Percentiles rank a stretch among this genome's conserved stretches.
phyloP scores from a whole-genome alignment of 176 grass and related monocot genomes.

The Eleusine indica region DNA sequence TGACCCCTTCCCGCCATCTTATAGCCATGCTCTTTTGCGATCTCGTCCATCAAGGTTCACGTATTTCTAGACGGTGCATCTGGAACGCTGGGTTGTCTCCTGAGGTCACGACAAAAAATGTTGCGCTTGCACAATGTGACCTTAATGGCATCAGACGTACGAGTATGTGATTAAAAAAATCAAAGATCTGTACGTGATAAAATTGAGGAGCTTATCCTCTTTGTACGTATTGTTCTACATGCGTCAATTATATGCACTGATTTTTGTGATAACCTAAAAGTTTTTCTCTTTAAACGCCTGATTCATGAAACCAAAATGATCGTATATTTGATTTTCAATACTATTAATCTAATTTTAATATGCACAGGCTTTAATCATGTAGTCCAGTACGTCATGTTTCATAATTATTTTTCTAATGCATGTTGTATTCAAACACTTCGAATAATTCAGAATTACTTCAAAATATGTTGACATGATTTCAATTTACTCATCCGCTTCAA shows the following conservation, averaged over 20 bases:
- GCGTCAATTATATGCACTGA: neutral
- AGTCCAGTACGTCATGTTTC: no score
- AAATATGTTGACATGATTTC: neutral
- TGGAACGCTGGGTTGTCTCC: neutral
- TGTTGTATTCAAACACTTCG: neutral
- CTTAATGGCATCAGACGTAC: neutral
- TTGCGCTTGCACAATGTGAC: neutral
- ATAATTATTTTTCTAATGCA: neutral
- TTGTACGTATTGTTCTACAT: neutral
- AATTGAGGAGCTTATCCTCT: neutral
- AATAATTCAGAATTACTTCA: neutral
- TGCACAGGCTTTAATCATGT: no score
- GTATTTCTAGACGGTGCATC: neutral
- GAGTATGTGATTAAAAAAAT: neutral
- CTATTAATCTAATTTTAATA: no score
- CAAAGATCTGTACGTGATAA: neutral
- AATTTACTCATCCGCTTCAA: neutral
- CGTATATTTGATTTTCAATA: neutral
- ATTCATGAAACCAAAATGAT: neutral
- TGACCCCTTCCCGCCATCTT: slow-evolving; percentile 4
- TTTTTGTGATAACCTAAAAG: neutral
- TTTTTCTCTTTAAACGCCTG: no score
- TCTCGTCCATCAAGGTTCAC: rapidly evolving
- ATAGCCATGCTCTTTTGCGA: slow-evolving; percentile 35
- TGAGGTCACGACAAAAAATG: slow-evolving; percentile 26